phyloP scores from a whole-genome alignment of 768 basidiomycete genomes.

The Boletus pseudopeckii region DNA sequence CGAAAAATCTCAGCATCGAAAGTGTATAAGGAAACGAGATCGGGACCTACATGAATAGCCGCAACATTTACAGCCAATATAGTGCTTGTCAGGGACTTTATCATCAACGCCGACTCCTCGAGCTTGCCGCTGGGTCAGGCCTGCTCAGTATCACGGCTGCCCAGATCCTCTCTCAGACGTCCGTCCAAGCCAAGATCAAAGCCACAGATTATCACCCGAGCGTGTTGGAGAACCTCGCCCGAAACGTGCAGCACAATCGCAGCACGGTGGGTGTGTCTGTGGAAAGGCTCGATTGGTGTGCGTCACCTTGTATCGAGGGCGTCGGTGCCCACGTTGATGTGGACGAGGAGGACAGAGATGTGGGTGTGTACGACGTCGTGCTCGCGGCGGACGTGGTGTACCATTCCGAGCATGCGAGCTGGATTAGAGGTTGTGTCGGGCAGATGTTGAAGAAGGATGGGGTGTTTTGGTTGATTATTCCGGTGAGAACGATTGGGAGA shows the following conservation, averaged over 20 bases:
- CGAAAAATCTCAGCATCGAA: background rate
- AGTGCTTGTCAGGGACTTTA: constrained; percentile 16
- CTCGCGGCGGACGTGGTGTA: constrained; percentile 82
- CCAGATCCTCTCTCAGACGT: constrained; percentile 37
- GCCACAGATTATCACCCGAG: constrained; percentile 78
- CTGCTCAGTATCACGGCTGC: constrained; percentile 70
- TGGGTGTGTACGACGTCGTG: constrained; percentile 56
- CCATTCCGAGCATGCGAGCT: constrained; percentile 61
- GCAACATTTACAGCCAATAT: background rate
- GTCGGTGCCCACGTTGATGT: background rate
- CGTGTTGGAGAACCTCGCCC: constrained; percentile 65
- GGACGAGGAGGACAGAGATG: background rate
- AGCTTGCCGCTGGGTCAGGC: constrained; percentile 86
- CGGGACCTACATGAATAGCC: background rate
- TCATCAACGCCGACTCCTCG: constrained; percentile 48
- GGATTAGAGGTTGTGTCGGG: constrained; percentile 64
- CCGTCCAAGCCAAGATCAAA: constrained; percentile 36
- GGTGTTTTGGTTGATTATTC: constrained; percentile 72
- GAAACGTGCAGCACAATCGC: constrained; percentile 57
- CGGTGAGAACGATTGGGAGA: constrained; percentile 60
- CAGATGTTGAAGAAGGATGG: constrained; percentile 43
- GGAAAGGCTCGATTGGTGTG: constrained; percentile 62
- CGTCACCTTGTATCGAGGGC: constrained; percentile 33
- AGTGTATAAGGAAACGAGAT: background rate
- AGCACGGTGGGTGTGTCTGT: constrained; percentile 41